These are phyloP conservation scores for Parascedosporium putredinis DNA, from an alignment of 2,329 filamentous ascomycete species.

Conservation along the genomic window DNA sequence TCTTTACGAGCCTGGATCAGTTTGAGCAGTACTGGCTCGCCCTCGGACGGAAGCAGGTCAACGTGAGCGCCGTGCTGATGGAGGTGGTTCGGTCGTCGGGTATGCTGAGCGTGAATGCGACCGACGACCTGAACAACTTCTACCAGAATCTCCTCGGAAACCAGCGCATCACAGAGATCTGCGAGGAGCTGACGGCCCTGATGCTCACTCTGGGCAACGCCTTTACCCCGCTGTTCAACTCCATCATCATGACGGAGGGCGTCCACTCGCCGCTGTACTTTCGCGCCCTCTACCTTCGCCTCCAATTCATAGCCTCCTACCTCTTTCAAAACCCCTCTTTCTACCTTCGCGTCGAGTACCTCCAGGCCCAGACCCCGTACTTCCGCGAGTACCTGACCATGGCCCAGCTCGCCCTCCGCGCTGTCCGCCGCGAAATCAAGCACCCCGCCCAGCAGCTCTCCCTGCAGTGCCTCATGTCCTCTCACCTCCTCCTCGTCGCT, in stretches of 20 bases:
- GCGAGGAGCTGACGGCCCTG: slow-evolving; percentile 6
- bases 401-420: slow-evolving; percentile 15
- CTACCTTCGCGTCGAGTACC: slow-evolving; percentile 14
- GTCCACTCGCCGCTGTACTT: slow-evolving; percentile 19
- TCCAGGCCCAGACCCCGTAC: slow-evolving; percentile 16
- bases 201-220: slow-evolving; percentile 16
- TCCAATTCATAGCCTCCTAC: slow-evolving; percentile 18
- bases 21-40: slow-evolving; percentile 16
- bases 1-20: slow-evolving; percentile 16
- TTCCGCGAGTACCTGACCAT: slow-evolving; percentile 24
- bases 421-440: slow-evolving; percentile 9
- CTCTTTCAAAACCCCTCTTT: slow-evolving; percentile 19
- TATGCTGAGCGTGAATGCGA: slow-evolving; percentile 8
- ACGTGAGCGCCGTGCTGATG: slow-evolving; percentile 13
- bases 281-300: slow-evolving; percentile 22
- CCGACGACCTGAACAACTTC: slow-evolving; percentile 11
- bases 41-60: slow-evolving; percentile 10
- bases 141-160: slow-evolving; percentile 12
- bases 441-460: slow-evolving; percentile 18
- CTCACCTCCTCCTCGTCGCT: slow-evolving; percentile 15
- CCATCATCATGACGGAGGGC: slow-evolving; percentile 17
- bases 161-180: slow-evolving; percentile 13
- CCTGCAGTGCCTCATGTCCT: slow-evolving; percentile 20
- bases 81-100: slow-evolving; percentile 13
- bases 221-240: slow-evolving; percentile 23